Conservation (phyloP, 306 rosid species). For the Sesbania bispinosa region DNA sequence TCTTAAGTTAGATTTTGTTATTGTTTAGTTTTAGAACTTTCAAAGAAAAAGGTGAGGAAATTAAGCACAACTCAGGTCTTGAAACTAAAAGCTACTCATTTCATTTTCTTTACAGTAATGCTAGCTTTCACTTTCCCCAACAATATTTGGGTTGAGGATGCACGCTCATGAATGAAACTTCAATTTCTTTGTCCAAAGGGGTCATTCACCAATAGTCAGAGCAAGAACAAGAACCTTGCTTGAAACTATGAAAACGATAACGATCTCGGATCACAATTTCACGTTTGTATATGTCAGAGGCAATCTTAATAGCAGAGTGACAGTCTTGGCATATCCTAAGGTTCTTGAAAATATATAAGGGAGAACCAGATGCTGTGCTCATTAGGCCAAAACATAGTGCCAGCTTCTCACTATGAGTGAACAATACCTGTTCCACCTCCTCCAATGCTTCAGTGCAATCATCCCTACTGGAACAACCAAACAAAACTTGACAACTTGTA, state of each 20-base stretch:
- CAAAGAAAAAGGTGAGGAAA: neutral
- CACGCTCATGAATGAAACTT: neutral
- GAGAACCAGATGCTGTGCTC: slow-evolving; percentile 47
- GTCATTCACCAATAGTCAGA: slow-evolving; percentile 62
- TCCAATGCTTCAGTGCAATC: slow-evolving; percentile 42
- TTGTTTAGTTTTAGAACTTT: neutral
- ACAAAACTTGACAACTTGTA: slow-evolving; percentile 50
- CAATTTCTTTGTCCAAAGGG: neutral
- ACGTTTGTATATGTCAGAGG: slow-evolving; percentile 48
- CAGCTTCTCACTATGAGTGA: slow-evolving; percentile 74
- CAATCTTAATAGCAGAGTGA: slow-evolving; percentile 71
- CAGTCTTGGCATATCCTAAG: slow-evolving; percentile 68
- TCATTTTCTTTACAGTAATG: neutral
- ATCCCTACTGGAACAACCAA: slow-evolving; percentile 33
- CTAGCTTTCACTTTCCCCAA: neutral
- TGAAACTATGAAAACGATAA: slow-evolving; percentile 68
- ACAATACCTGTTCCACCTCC: slow-evolving; percentile 67
- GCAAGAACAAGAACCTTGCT: slow-evolving; percentile 75
- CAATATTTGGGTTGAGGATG: neutral
- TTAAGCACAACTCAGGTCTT: neutral
- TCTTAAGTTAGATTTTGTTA: neutral
- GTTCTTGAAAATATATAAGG: slow-evolving; percentile 64
- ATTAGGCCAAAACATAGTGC: slow-evolving; percentile 75
- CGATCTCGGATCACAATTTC: slow-evolving; percentile 73
- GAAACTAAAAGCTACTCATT: neutral